phyloP scores from a whole-genome alignment of 2,329 filamentous ascomycete genomes.

The Alternaria triticina region DNA sequence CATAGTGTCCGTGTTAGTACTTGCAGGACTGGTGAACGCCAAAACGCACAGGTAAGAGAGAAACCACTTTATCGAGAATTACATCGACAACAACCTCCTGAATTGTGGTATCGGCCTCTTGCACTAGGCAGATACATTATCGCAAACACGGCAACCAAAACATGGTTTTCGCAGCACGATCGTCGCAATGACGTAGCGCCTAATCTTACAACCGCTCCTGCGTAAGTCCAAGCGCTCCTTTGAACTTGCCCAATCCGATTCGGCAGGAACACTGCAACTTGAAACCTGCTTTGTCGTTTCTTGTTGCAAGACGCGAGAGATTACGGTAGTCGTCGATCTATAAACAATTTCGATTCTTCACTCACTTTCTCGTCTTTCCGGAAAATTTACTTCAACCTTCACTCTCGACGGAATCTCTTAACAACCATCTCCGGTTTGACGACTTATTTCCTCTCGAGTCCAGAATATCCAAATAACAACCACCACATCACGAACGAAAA shows the following conservation, averaged over 20 bases:
- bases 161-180: conserved; percentile 5
- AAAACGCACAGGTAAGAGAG: neutral
- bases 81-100: neutral
- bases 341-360: neutral
- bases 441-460: neutral
- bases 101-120: neutral
- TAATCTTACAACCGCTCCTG: conserved; percentile 1
- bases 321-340: neutral
- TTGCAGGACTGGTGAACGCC: neutral
- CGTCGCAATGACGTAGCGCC: conserved; percentile 17
- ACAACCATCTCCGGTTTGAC: neutral
- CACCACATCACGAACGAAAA: neutral
- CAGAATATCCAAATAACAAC: neutral
- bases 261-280: neutral
- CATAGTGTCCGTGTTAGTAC: neutral
- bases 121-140: neutral
- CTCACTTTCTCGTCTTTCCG: neutral
- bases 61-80: neutral
- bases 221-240: conserved; percentile 6
- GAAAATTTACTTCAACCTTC: neutral
- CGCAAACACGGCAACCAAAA: neutral
- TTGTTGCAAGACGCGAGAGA: conserved; percentile 3
- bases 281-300: conserved; percentile 13
- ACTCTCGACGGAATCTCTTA: neutral
- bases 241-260: conserved; percentile 8